These are phyloP conservation scores for Ganoderma leucocontextum DNA, from an alignment of 1,284 basidiomycete genomes.

Conservation along the genomic window DNA sequence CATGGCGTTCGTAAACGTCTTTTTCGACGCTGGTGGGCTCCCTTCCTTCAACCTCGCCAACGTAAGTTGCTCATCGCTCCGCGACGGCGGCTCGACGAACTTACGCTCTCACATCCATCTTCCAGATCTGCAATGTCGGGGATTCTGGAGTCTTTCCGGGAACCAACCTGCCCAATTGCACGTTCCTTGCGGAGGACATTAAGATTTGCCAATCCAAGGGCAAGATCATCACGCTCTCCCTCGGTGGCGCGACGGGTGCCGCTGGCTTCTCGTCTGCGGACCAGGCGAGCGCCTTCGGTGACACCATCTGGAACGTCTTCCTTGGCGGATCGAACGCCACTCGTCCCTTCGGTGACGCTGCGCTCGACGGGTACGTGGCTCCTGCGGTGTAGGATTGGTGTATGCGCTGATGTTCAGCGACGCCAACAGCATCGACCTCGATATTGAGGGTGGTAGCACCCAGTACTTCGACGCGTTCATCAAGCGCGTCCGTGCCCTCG, in stretches of 20 bases:
- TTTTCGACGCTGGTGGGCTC: slow-evolving; percentile 61
- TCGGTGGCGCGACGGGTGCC: slow-evolving; percentile 68
- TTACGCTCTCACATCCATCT: background rate
- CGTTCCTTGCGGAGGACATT: slow-evolving; percentile 62
- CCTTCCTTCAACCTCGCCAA: slow-evolving; percentile 70
- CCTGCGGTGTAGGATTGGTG: background rate
- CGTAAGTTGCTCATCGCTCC: slow-evolving; percentile 45
- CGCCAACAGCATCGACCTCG: slow-evolving; percentile 58
- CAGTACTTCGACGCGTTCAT: slow-evolving; percentile 62
- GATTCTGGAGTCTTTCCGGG: slow-evolving; percentile 57
- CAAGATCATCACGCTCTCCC: slow-evolving; percentile 69
- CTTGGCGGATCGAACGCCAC: slow-evolving; percentile 63
- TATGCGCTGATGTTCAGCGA: background rate
- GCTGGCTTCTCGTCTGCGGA: slow-evolving; percentile 59
- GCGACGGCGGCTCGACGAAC: background rate
- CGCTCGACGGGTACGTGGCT: slow-evolving; percentile 65
- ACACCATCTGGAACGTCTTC: slow-evolving; percentile 72
- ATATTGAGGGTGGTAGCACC: slow-evolving; percentile 68
- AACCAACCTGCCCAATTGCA: slow-evolving; percentile 64
- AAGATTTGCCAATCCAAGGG: slow-evolving; percentile 67
- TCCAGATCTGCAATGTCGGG: slow-evolving; percentile 57
- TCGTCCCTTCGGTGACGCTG: slow-evolving; percentile 68
- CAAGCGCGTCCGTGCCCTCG: slow-evolving; percentile 55
- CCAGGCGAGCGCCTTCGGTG: slow-evolving; percentile 60
- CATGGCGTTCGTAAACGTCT: slow-evolving; percentile 66